Evolutionary conservation across 2,329 filamentous ascomycete species (phyloP).

Genomic region (Curvularia eragrostidis): DNA sequence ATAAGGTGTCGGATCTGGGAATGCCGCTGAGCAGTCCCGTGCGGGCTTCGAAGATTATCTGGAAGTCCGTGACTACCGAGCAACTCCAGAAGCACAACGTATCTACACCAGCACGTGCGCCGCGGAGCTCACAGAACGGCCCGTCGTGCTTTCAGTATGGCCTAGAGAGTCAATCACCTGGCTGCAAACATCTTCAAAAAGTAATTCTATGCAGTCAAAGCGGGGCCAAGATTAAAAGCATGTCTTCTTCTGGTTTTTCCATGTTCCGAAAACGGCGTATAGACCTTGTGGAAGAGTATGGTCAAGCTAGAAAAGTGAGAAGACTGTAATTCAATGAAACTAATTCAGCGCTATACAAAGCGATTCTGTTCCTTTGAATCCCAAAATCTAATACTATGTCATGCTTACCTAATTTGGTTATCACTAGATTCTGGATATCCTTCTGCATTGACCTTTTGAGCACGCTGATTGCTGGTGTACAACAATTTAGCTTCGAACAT

Average conservation of each 20-base stretch:
- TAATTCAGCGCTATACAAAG: background rate
- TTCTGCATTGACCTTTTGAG: background rate
- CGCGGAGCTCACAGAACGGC: background rate
- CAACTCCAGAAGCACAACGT: constrained; percentile 30
- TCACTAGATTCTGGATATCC: background rate
- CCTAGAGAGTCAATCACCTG: background rate
- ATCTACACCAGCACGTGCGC: constrained; percentile 17
- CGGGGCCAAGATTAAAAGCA: background rate
- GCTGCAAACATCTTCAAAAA: background rate
- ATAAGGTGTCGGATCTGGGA: background rate
- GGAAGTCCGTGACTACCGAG: constrained; percentile 13
- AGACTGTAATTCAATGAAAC: background rate
- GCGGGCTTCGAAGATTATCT: constrained; percentile 13
- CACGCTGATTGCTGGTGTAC: background rate
- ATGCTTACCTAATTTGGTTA: background rate
- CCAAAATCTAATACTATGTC: background rate
- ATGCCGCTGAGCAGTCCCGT: background rate
- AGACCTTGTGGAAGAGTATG: background rate
- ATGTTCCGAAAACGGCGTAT: constrained; percentile 5
- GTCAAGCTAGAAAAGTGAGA: background rate
- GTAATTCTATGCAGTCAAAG: background rate
- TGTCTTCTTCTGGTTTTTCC: background rate
- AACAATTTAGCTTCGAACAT: background rate
- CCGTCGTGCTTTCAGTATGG: background rate
- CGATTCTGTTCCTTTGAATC: background rate